Evolutionary conservation across 208 protist genomes (phyloP).

Genomic region (Zelonia costaricensis): DNA sequence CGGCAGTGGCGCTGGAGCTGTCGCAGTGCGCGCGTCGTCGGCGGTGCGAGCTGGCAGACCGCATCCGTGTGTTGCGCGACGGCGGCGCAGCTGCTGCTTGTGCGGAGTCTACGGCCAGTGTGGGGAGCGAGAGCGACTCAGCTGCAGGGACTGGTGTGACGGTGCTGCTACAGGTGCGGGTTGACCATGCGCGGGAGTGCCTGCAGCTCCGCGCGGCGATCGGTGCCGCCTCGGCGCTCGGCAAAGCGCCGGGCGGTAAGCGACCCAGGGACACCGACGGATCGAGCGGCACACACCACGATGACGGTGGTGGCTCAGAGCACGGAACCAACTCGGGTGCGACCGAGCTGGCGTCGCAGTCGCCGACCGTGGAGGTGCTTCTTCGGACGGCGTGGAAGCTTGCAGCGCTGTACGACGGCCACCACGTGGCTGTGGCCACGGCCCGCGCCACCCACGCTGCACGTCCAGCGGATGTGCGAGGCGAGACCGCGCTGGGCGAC

Average conservation of each 20-base stretch:
- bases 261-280: neutral
- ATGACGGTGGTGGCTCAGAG: neutral
- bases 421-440: no score
- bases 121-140: no score
- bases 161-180: conserved; percentile 20
- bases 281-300: neutral
- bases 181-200: conserved; percentile 20
- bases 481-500: no score
- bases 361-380: conserved; percentile 30
- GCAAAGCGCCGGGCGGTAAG: neutral
- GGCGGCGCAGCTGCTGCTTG: neutral
- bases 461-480: no score
- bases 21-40: conserved; percentile 15
- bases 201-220: conserved; percentile 22
- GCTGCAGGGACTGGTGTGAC: no score
- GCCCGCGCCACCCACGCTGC: no score
- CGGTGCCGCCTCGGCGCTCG: neutral
- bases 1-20: conserved; percentile 13
- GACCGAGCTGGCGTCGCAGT: neutral
- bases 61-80: neutral
- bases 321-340: neutral
- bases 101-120: no score
- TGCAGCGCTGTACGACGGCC: conserved; percentile 34
- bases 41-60: conserved; percentile 4
- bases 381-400: conserved; percentile 33